phyloP scores from a whole-genome alignment of 2,329 filamentous ascomycete genomes.

The Fusarium sublunatum region DNA sequence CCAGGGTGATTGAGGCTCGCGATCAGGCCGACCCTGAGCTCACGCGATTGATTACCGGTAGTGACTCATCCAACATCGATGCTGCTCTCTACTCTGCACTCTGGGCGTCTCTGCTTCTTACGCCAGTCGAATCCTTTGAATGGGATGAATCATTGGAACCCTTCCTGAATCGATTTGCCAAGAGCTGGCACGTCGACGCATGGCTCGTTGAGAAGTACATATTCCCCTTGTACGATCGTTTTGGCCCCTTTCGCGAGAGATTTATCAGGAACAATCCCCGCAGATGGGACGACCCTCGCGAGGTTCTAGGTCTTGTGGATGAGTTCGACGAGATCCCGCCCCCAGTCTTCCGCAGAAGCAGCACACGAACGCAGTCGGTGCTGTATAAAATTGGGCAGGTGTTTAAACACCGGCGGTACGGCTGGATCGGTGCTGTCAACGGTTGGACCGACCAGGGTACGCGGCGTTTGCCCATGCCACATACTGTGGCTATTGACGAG shows the following conservation, averaged over 20 bases:
- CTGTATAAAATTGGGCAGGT: constrained; percentile 81
- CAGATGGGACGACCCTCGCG: constrained; percentile 47
- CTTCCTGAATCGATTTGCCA: constrained; percentile 63
- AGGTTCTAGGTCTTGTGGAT: constrained; percentile 52
- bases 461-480: constrained; percentile 44
- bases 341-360: constrained; percentile 49
- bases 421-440: constrained; percentile 83
- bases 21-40: constrained; percentile 46
- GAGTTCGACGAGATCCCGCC: constrained; percentile 59
- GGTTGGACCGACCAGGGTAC: constrained; percentile 77
- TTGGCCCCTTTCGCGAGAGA: constrained; percentile 48
- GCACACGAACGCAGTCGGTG: constrained; percentile 38
- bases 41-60: constrained; percentile 52
- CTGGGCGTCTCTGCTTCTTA: constrained; percentile 75
- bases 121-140: constrained; percentile 58
- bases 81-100: constrained; percentile 76
- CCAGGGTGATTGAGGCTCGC: constrained; percentile 46
- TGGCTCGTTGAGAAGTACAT: constrained; percentile 75
- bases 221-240: constrained; percentile 68
- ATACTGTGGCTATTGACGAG: constrained; percentile 44
- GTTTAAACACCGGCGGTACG: constrained; percentile 83
- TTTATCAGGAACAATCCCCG: constrained; percentile 45
- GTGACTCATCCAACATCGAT: constrained; percentile 59
- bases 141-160: constrained; percentile 72
- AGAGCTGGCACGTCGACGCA: constrained; percentile 70